phyloP scores from a whole-genome alignment of 495 filamentous ascomycete genomes.

The Aspergillus hancockii region DNA sequence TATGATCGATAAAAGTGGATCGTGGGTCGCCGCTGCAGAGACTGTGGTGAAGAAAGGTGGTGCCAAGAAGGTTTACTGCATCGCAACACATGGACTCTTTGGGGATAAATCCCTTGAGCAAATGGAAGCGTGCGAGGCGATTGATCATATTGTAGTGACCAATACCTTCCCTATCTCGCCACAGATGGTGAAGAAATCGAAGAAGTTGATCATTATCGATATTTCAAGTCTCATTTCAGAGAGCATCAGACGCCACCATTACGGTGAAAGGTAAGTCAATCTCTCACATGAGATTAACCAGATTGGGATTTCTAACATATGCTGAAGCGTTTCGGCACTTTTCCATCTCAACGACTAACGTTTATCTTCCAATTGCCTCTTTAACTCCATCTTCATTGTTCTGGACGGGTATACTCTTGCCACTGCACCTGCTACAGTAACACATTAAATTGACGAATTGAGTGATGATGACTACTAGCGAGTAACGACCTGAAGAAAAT shows the following conservation, averaged over 20 bases:
- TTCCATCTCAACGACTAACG: constrained; percentile 64
- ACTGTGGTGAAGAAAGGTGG: constrained; percentile 90
- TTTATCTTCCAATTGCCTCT: neutral
- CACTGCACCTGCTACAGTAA: neutral
- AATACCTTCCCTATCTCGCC: constrained; percentile 90
- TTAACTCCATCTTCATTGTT: neutral
- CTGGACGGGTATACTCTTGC: neutral
- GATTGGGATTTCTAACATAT: constrained; percentile 19
- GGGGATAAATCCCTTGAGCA: constrained; percentile 86
- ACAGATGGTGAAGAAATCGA: constrained; percentile 64
- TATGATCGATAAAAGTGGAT: constrained; percentile 96
- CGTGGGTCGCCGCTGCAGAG: constrained; percentile 98
- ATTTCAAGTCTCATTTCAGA: constrained; percentile 85
- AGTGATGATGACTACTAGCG: constrained; percentile 21
- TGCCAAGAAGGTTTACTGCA: constrained; percentile 93
- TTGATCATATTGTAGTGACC: constrained; percentile 91
- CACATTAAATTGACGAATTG: constrained; percentile 11
- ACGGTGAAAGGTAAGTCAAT: constrained; percentile 64
- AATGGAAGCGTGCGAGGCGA: constrained; percentile 87
- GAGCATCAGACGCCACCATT: constrained; percentile 93
- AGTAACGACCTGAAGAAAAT: constrained; percentile 24
- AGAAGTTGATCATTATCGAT: constrained; percentile 87
- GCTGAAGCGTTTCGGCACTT: constrained; percentile 74
- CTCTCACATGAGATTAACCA: constrained; percentile 11
- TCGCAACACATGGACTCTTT: constrained; percentile 95